These are phyloP conservation scores for Evernia prunastri DNA, from an alignment of 495 filamentous ascomycete genomes.

Conservation along the genomic window DNA sequence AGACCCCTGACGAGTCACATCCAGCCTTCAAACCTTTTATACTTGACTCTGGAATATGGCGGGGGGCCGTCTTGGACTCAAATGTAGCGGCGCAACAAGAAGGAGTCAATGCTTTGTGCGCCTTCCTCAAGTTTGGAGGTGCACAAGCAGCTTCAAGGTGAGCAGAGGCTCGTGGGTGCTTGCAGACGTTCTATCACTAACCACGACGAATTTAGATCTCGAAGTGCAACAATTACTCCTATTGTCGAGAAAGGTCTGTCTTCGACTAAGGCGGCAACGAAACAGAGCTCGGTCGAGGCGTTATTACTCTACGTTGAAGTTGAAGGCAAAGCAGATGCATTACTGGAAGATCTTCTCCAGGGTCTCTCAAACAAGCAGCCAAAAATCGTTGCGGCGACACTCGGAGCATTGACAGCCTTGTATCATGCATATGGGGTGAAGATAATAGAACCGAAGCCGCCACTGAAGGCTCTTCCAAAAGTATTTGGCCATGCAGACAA, in stretches of 20 bases:
- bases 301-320: constrained; percentile 84
- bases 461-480: constrained; percentile 86
- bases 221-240: constrained; percentile 61
- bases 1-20: constrained; percentile 79
- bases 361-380: constrained; percentile 85
- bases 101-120: constrained; percentile 75
- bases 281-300: constrained; percentile 79
- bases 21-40: constrained; percentile 80
- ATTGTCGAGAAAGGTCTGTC: constrained; percentile 91
- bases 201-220: constrained; percentile 49
- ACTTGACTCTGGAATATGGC: constrained; percentile 81
- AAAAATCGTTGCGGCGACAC: constrained; percentile 82
- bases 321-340: constrained; percentile 67
- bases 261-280: constrained; percentile 78
- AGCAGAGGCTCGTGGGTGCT: constrained; percentile 15
- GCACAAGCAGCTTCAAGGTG: constrained; percentile 68
- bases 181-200: constrained; percentile 2
- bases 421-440: constrained; percentile 94
- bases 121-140: constrained; percentile 85
- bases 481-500: constrained; percentile 96
- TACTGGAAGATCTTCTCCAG: constrained; percentile 87
- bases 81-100: constrained; percentile 98
- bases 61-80: constrained; percentile 85
- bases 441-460: constrained; percentile 89
- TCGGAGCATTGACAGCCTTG: constrained; percentile 72